These are phyloP conservation scores for Daedalea quercina DNA, from an alignment of 768 basidiomycete species.

Conservation along the genomic window DNA sequence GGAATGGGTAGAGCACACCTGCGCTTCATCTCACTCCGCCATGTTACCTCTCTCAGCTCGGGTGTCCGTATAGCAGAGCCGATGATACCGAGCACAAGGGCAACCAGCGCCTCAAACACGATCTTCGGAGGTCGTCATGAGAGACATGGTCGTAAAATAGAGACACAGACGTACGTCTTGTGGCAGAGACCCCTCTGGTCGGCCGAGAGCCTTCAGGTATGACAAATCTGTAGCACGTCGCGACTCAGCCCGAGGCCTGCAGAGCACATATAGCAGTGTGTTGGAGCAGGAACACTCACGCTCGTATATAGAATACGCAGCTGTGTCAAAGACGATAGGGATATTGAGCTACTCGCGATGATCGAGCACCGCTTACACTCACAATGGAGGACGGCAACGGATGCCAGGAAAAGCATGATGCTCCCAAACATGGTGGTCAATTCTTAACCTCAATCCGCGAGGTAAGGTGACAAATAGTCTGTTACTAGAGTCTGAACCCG, in stretches of 20 bases:
- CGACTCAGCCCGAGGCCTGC: neutral
- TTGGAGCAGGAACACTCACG: constrained; percentile 35
- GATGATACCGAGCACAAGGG: constrained; percentile 60
- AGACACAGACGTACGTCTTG: constrained; percentile 40
- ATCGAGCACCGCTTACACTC: neutral
- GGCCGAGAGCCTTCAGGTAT: constrained; percentile 66
- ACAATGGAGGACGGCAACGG: constrained; percentile 17
- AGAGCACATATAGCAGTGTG: neutral
- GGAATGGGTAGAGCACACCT: constrained; percentile 40
- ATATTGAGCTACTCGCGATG: neutral
- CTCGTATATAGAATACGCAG: constrained; percentile 78
- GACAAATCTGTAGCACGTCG: constrained; percentile 51
- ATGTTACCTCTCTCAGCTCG: constrained; percentile 72
- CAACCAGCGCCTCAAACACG: constrained; percentile 55
- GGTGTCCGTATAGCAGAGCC: constrained; percentile 71
- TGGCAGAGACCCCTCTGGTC: constrained; percentile 62
- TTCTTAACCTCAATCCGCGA: neutral
- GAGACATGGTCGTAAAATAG: too few relatives aligned
- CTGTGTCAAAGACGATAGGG: constrained; percentile 29
- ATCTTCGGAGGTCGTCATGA: constrained; percentile 46
- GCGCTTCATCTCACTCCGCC: constrained; percentile 85
- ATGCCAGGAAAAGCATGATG: constrained; percentile 14
- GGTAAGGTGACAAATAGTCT: neutral
- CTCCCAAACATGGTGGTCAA: constrained; percentile 10
- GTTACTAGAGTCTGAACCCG: neutral